Base-by-base conservation (phyloP, 2,329 filamentous ascomycete species). In the Diaporthe sp. region DNA sequence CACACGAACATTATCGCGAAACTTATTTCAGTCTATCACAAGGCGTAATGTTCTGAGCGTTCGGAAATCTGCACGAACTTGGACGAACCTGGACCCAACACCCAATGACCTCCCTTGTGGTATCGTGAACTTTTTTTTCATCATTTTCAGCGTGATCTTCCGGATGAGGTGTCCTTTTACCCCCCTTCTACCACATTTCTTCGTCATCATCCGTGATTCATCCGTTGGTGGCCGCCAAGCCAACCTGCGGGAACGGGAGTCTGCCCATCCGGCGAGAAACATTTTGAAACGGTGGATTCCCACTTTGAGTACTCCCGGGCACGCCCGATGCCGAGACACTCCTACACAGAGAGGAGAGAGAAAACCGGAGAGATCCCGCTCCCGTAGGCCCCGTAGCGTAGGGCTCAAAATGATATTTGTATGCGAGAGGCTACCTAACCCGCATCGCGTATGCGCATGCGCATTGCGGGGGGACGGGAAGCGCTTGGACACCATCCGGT, bases 211-310 rank as follows among this genome's bases (percentile, higher is more conserved):
- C 64, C 30, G n/a, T 40, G 47, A 40, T 68, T 68, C 64, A 68
- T 68, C 64, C 47, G n/a, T 28, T 28, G 47, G 19, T 54, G 47
- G 17, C 30, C 33, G 64, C 64, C 64, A 68, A 68, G 64, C 47
- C 64, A 30, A 66, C 30, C 64, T 68, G 64, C 64, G 61, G 61
- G 42, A 66, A 50, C 61, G 64, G 64, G 64, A 67, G 64, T 12
- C 13, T 68, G 47, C 28, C n/a, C 45, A 9, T 68, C 64, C 64
- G 64, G 47, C 47, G 13, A 54, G 45, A 68, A 68, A 68, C 64
- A 68, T 52, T 38, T 68, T 68, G 64, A 68, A 68, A 68, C 64
- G 47, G 64, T 19, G 30, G 22, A 52, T 38, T 22, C 64, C 55
- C 45, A 52, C 30, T 38, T 54, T 54, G 30, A 13, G 33, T 40